Evolutionary conservation across 148 eudicot species (phyloP).

Genomic region (Fagopyrum tataricum): DNA sequence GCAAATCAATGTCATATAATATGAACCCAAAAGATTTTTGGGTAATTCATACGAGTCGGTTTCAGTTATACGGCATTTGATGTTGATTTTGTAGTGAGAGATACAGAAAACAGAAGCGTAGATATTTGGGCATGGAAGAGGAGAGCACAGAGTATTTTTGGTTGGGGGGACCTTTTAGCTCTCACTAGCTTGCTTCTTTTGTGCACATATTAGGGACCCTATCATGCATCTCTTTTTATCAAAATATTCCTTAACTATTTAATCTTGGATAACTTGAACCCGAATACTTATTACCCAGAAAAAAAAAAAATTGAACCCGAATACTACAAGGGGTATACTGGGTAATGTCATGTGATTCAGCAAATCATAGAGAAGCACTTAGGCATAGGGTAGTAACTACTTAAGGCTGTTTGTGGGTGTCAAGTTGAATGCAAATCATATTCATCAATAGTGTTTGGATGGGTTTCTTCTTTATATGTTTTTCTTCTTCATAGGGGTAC

Average conservation of each 20-base stretch:
- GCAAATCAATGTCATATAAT: neutral
- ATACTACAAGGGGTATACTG: neutral
- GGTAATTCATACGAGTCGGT: neutral
- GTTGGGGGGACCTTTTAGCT: neutral
- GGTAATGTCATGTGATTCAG: neutral
- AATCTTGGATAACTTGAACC: constrained; percentile 9
- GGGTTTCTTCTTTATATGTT: neutral
- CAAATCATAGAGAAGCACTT: neutral
- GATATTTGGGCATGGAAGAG: neutral
- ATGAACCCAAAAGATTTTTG: neutral
- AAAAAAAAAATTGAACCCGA: too few species aligned
- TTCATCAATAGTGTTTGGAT: constrained; percentile 1
- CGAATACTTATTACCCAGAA: too few species aligned
- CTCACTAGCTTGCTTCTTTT: constrained; percentile 15
- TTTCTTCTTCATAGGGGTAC: neutral
- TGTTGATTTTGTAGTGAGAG: constrained; percentile 10
- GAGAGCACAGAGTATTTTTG: neutral
- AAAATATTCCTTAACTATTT: too few species aligned
- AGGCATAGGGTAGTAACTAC: neutral
- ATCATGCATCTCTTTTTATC: constrained; percentile 17
- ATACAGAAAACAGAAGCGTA: constrained; percentile 10
- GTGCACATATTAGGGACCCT: constrained; percentile 21
- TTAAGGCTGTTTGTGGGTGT: neutral
- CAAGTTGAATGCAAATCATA: neutral
- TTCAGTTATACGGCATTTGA: neutral